A percentile compares a stretch with the other conserved stretches of the same genome.
Conservation (phyloP, 2,329 filamentous ascomycete genomes). For the Clarireedia hainanense region DNA sequence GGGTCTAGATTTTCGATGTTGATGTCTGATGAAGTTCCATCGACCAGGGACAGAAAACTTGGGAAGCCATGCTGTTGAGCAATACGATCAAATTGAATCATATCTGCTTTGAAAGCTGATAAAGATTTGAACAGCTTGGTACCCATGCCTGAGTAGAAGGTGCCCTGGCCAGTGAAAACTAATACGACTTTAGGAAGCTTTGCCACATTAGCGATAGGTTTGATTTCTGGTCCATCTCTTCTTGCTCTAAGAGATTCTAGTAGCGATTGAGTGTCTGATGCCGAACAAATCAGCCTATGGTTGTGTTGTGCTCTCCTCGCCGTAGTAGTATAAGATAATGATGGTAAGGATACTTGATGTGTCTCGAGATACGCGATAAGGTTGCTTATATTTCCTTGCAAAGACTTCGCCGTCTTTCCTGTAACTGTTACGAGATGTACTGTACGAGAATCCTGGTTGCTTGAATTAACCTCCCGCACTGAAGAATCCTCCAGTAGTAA, state of each 20-base stretch:
- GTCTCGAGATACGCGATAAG: constrained; percentile 18
- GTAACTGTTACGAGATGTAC: constrained; percentile 39
- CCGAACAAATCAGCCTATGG: constrained; percentile 38
- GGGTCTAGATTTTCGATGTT: not conserved
- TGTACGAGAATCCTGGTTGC: constrained; percentile 33
- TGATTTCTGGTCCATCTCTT: constrained; percentile 31
- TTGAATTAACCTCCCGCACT: constrained; percentile 25
- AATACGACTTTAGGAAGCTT: constrained; percentile 32
- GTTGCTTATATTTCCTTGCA: constrained; percentile 19
- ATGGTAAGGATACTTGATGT: constrained; percentile 16
- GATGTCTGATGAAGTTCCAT: constrained; percentile 2
- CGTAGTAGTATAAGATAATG: constrained; percentile 26
- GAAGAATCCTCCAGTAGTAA: constrained; percentile 25
- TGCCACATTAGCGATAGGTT: constrained; percentile 8
- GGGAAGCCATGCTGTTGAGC: constrained; percentile 19
- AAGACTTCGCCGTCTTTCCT: constrained; percentile 34
- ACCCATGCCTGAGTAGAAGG: not conserved
- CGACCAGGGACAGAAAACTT: constrained; percentile 32
- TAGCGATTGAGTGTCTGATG: not conserved
- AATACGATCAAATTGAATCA: constrained; percentile 10
- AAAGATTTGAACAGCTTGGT: not conserved
- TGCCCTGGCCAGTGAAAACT: constrained; percentile 1
- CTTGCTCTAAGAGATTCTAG: not conserved
- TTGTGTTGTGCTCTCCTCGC: constrained; percentile 50
- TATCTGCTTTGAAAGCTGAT: not conserved